Base-by-base conservation (phyloP, 2,329 filamentous ascomycete genomes). In the Aspergillus neoniger region DNA sequence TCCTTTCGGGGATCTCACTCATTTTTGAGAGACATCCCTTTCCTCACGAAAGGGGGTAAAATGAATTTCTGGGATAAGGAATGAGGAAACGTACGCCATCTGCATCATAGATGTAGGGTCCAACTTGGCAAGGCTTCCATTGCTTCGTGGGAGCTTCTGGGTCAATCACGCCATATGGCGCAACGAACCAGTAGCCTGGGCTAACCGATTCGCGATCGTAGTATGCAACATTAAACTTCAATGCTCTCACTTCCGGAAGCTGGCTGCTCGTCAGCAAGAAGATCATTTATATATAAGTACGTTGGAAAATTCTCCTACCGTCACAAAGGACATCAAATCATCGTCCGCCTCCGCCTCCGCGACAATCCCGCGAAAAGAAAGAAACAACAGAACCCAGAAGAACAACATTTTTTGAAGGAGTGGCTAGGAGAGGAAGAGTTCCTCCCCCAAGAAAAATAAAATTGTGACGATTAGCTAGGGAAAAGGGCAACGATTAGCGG, bases 101-200 rank as follows among this genome's bases (percentile, higher is more conserved):
- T 62, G 78, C 79, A 68, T 83, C 81, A 65, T 81, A 82, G 39
- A 83, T 82, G 64, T 82, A 78, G 25, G 81, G 77, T 5, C 80
- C 80, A 43, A 79, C 74, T 67, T 82, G 79, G 62, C 76, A 70
- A 52, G 80, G 79, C 56, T 77, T 73, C 63, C 65, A 72, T 48
- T 67, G 67, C 39, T 70, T 64, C 21, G 69, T 68, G 17, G 65
- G 64, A 17, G 55, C 36, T 48, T 74, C 70, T 8, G 65, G 67
- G 1, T 63, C 61, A 51, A 71, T 64, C 14, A 57, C 54, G 41
- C 63, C 66, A 67, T 82, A 83, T 4, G 81, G 80, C 5, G 80
- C 77, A 52, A 81, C 72, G 65, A 83, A 82, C 65, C 80, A 79
- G 70, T 82, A 82, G 9, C 81, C 81, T 1, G 80, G 79, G 10